These are phyloP conservation scores for Mortierella sp. DNA, from an alignment of 371 early-diverging fungal genomes.

Conservation along the genomic window DNA sequence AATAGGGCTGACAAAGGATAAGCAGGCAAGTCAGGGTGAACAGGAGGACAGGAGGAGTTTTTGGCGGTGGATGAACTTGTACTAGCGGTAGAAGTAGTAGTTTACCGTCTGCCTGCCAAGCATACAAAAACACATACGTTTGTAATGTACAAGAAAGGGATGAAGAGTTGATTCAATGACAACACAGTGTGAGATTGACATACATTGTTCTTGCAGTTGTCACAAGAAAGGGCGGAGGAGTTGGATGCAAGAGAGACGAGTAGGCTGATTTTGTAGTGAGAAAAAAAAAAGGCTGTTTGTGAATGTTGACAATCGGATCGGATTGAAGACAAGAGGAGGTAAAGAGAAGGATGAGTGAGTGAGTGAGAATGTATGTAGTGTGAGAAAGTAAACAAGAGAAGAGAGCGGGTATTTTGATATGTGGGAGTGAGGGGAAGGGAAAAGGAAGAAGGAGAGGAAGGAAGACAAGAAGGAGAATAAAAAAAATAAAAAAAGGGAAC, in stretches of 20 bases:
- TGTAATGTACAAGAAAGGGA: not conserved
- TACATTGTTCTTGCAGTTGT: not conserved
- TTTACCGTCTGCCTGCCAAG: too few relatives aligned
- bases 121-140: not conserved
- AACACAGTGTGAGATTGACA: not conserved
- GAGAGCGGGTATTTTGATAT: not conserved
- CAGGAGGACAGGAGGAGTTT: not conserved
- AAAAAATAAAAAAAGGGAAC: not conserved
- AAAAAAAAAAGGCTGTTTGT: too few relatives aligned
- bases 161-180: not conserved
- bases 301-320: not conserved
- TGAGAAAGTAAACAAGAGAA: not conserved
- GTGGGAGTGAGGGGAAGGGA: not conserved
- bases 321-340: not conserved
- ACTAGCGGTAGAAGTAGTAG: too few relatives aligned
- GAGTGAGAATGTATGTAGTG: not conserved
- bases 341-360: not conserved
- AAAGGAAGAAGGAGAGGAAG: not conserved
- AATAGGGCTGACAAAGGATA: constrained; percentile 5
- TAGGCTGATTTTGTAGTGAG: too few relatives aligned
- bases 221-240: too few relatives aligned
- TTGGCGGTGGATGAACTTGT: not conserved
- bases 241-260: too few relatives aligned
- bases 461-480: not conserved
- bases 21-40: not conserved